phyloP scores from a whole-genome alignment of 106 monocot genomes.

The Platanthera guangdongensis region DNA sequence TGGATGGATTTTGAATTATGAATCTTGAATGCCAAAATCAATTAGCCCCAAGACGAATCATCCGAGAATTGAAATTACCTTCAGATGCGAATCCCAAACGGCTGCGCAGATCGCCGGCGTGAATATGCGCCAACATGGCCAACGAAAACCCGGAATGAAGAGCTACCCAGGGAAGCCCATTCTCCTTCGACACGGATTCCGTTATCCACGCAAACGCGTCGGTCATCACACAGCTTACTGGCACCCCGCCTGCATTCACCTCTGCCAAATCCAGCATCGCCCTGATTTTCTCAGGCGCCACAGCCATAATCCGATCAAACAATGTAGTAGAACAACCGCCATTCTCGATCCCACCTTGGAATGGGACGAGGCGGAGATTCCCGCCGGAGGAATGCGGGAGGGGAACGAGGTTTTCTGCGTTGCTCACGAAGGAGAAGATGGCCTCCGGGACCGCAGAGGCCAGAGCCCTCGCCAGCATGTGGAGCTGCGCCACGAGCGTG shows the following conservation, averaged over 20 bases:
- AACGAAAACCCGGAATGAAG: constrained; percentile 21
- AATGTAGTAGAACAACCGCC: not conserved
- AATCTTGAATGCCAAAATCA: too few relatives aligned
- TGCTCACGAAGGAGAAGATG: constrained; percentile 34
- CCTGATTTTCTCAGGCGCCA: constrained; percentile 14
- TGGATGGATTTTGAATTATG: too few relatives aligned
- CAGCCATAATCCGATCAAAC: constrained; percentile 12
- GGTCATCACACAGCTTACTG: constrained; percentile 33
- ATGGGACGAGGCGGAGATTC: constrained; percentile 23
- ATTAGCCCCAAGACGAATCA: too few relatives aligned
- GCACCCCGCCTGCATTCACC: constrained; percentile 1
- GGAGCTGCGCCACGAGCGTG: constrained; percentile 24
- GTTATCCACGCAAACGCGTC: constrained; percentile 51
- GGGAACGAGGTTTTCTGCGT: constrained; percentile 8
- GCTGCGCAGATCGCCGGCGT: constrained; percentile 29
- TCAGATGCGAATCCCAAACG: constrained; percentile 17
- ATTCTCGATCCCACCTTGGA: constrained; percentile 15
- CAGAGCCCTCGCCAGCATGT: constrained; percentile 29
- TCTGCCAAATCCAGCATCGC: constrained; percentile 20
- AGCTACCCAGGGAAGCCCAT: constrained; percentile 43
- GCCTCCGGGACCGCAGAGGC: constrained; percentile 18
- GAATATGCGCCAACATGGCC: constrained; percentile 21
- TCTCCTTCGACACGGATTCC: constrained; percentile 33
- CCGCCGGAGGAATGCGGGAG: not conserved
- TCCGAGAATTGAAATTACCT: constrained; percentile 11